phyloP scores from a whole-genome alignment of 192 early-diverging fungal genomes.

The Coemansia sp. region DNA sequence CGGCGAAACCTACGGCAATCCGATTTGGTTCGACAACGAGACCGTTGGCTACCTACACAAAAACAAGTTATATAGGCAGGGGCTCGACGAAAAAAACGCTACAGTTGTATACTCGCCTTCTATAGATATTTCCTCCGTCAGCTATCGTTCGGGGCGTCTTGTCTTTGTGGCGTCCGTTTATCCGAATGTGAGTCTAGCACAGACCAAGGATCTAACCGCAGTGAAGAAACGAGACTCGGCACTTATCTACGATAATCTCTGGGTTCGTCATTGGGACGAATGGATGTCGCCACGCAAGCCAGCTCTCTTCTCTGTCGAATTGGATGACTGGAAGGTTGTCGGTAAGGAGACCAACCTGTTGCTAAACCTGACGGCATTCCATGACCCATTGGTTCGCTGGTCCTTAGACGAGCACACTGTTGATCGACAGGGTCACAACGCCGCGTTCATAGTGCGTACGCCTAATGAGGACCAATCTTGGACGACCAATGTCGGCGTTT shows the following conservation, averaged over 20 bases:
- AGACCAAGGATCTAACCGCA: slow-evolving; percentile 21
- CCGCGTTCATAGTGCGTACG: slow-evolving; percentile 69
- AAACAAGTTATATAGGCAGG: slow-evolving; percentile 16
- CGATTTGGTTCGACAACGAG: slow-evolving; percentile 33
- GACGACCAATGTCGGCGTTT: slow-evolving; percentile 69
- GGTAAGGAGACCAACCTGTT: slow-evolving; percentile 26
- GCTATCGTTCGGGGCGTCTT: slow-evolving; percentile 10
- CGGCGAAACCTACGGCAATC: slow-evolving; percentile 20
- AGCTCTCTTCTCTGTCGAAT: slow-evolving; percentile 16
- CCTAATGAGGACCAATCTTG: slow-evolving; percentile 60
- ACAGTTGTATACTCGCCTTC: slow-evolving; percentile 20
- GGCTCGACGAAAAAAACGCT: slow-evolving; percentile 2
- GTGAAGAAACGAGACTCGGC: slow-evolving; percentile 55
- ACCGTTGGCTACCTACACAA: slow-evolving; percentile 34
- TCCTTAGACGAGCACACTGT: slow-evolving; percentile 62
- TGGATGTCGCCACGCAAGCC: slow-evolving; percentile 56
- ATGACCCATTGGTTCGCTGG: slow-evolving; percentile 36
- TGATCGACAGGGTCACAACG: slow-evolving; percentile 61
- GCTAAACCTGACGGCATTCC: slow-evolving; percentile 10
- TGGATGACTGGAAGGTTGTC: slow-evolving; percentile 1
- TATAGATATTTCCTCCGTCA: slow-evolving; percentile 14
- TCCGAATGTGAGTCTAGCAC: slow-evolving; percentile 53
- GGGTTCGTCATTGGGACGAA: slow-evolving; percentile 76
- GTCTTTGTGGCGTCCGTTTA: slow-evolving; percentile 53
- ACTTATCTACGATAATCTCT: slow-evolving; percentile 65